Conservation (phyloP, 2,329 filamentous ascomycete species). For the Epichloe baconii region DNA sequence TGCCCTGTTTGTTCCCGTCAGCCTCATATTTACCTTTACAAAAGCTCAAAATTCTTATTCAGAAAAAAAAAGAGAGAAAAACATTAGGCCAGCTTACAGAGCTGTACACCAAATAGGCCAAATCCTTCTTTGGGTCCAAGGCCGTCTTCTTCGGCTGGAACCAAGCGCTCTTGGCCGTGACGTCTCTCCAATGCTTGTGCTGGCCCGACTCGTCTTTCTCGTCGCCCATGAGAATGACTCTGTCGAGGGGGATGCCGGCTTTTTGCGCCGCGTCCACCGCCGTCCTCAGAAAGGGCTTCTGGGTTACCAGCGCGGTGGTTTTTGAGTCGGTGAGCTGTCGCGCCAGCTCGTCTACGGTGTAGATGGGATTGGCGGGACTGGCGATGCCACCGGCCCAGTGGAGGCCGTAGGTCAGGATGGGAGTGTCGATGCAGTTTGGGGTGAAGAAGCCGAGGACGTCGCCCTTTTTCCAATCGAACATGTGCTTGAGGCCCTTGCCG, state of each 20-base stretch:
- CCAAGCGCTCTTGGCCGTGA: slow-evolving; percentile 44
- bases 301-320: slow-evolving; percentile 64
- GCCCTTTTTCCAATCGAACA: slow-evolving; percentile 68
- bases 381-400: slow-evolving; percentile 73
- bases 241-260: slow-evolving; percentile 56
- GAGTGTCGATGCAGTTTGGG: slow-evolving; percentile 76
- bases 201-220: slow-evolving; percentile 41
- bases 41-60: too few species aligned
- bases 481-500: slow-evolving; percentile 61
- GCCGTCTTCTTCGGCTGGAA: slow-evolving; percentile 41
- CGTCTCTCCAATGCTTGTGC: slow-evolving; percentile 59
- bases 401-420: slow-evolving; percentile 61
- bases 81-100: slow-evolving; percentile 27
- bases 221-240: slow-evolving; percentile 67
- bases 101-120: slow-evolving; percentile 78
- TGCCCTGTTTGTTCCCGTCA: slow-evolving; percentile 37
- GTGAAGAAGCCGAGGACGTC: slow-evolving; percentile 75
- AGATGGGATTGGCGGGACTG: slow-evolving; percentile 80
- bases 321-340: slow-evolving; percentile 72
- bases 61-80: too few species aligned
- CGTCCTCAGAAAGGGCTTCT: slow-evolving; percentile 49
- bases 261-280: slow-evolving; percentile 55
- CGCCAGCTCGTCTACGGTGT: slow-evolving; percentile 70
- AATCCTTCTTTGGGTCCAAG: slow-evolving; percentile 54
- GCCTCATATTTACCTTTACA: too few species aligned